Conservation (phyloP, 1,284 basidiomycete genomes). For the Phellinidium pouzarii region DNA sequence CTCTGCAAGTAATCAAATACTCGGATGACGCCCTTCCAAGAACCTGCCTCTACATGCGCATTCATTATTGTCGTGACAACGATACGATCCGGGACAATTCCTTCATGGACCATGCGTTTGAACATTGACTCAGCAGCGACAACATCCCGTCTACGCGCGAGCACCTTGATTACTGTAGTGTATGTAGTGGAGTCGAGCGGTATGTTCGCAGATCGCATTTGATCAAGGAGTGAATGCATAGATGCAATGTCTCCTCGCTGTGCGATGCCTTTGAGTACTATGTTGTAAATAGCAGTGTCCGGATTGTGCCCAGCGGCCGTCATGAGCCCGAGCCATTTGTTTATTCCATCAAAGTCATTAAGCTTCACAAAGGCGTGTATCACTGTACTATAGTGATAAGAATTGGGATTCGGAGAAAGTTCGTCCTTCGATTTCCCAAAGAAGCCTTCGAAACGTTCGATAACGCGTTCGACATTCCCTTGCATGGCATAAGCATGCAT, state of each 20-base stretch:
- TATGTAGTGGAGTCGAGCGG: slow-evolving; percentile 53
- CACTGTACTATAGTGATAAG: slow-evolving; percentile 49
- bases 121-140: slow-evolving; percentile 64
- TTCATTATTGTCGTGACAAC: slow-evolving; percentile 76
- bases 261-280: slow-evolving; percentile 57
- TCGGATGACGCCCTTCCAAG: slow-evolving; percentile 70
- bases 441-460: slow-evolving; percentile 46
- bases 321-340: slow-evolving; percentile 53
- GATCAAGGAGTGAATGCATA: slow-evolving; percentile 52
- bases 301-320: slow-evolving; percentile 41
- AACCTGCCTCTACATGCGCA: slow-evolving; percentile 76
- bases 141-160: slow-evolving; percentile 62
- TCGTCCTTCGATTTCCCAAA: slow-evolving; percentile 30
- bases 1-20: slow-evolving; percentile 64
- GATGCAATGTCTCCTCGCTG: slow-evolving; percentile 48
- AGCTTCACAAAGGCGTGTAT: slow-evolving; percentile 49
- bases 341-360: slow-evolving; percentile 46
- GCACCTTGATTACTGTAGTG: slow-evolving; percentile 63
- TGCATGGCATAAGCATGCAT: slow-evolving; percentile 49
- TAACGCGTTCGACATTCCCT: slow-evolving; percentile 37
- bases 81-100: slow-evolving; percentile 54
- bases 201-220: slow-evolving; percentile 51
- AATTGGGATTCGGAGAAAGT: slow-evolving; percentile 30
- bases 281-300: slow-evolving; percentile 51
- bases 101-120: slow-evolving; percentile 53